Conservation (phyloP, 768 basidiomycete species). For the Boletus pseudo-olivaceus region DNA sequence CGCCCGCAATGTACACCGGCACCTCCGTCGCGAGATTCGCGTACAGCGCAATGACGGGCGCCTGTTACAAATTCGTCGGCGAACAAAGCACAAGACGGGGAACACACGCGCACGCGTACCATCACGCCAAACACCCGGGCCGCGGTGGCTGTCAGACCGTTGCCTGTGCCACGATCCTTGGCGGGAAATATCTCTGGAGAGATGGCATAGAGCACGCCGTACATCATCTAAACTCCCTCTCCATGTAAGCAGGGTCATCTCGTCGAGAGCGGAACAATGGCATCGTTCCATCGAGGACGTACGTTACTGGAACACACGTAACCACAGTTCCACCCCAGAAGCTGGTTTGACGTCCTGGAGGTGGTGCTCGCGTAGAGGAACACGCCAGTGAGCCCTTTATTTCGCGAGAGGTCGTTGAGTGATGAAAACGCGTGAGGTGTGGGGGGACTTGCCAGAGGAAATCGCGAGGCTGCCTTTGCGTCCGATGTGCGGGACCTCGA, state of each 20-base stretch:
- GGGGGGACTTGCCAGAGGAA: slow-evolving; percentile 51
- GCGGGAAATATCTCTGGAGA: slow-evolving; percentile 71
- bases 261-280: not conserved
- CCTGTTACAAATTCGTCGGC: slow-evolving; percentile 34
- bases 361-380: slow-evolving; percentile 77
- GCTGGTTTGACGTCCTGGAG: slow-evolving; percentile 60
- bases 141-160: slow-evolving; percentile 58
- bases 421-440: slow-evolving; percentile 25
- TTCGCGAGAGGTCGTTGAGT: slow-evolving; percentile 45
- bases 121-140: slow-evolving; percentile 67
- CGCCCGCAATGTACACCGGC: slow-evolving; percentile 71
- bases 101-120: slow-evolving; percentile 32
- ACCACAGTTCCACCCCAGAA: slow-evolving; percentile 80
- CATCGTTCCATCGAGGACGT: slow-evolving; percentile 13
- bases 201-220: slow-evolving; percentile 68
- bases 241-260: not conserved
- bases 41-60: slow-evolving; percentile 69
- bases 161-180: slow-evolving; percentile 71
- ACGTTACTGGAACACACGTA: slow-evolving; percentile 65
- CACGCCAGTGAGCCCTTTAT: slow-evolving; percentile 64
- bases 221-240: slow-evolving; percentile 52
- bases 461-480: slow-evolving; percentile 64
- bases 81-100: not conserved
- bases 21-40: slow-evolving; percentile 60
- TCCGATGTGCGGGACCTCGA: slow-evolving; percentile 62